Conservation (phyloP, 2,329 filamentous ascomycete species). For the Fusarium caatingaense region DNA sequence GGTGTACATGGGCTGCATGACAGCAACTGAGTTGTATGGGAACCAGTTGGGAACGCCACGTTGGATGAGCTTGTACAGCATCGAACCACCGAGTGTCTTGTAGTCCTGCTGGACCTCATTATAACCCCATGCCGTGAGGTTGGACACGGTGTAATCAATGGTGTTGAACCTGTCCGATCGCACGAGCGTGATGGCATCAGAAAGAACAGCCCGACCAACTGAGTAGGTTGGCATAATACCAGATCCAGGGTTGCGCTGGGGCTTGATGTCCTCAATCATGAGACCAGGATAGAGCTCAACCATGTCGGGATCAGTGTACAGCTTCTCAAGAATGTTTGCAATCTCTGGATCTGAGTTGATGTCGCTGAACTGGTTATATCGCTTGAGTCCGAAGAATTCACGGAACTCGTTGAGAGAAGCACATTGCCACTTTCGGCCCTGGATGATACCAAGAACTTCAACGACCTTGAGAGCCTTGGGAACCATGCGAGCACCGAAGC, state of each 20-base stretch:
- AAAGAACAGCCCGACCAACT: slow-evolving; percentile 66
- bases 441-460: slow-evolving; percentile 72
- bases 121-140: slow-evolving; percentile 58
- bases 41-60: slow-evolving; percentile 59
- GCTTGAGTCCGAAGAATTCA: slow-evolving; percentile 69
- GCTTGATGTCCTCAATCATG: slow-evolving; percentile 69
- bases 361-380: slow-evolving; percentile 66
- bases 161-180: slow-evolving; percentile 71
- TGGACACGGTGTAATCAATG: slow-evolving; percentile 56
- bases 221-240: slow-evolving; percentile 58
- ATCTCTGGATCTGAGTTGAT: slow-evolving; percentile 70
- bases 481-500: slow-evolving; percentile 69
- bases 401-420: slow-evolving; percentile 74
- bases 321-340: slow-evolving; percentile 63
- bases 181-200: slow-evolving; percentile 69
- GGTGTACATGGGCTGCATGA: slow-evolving; percentile 61
- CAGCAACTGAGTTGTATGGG: slow-evolving; percentile 54
- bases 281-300: slow-evolving; percentile 78
- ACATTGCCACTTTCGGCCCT: slow-evolving; percentile 70
- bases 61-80: slow-evolving; percentile 60
- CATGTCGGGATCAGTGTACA: slow-evolving; percentile 73
- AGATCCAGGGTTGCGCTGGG: slow-evolving; percentile 60
- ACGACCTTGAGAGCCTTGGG: slow-evolving; percentile 68
- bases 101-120: slow-evolving; percentile 48
- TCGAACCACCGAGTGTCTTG: slow-evolving; percentile 56